Evolutionary conservation across 768 basidiomycete genomes (phyloP).

Genomic region (Leucocoprinus birnbaumii): DNA sequence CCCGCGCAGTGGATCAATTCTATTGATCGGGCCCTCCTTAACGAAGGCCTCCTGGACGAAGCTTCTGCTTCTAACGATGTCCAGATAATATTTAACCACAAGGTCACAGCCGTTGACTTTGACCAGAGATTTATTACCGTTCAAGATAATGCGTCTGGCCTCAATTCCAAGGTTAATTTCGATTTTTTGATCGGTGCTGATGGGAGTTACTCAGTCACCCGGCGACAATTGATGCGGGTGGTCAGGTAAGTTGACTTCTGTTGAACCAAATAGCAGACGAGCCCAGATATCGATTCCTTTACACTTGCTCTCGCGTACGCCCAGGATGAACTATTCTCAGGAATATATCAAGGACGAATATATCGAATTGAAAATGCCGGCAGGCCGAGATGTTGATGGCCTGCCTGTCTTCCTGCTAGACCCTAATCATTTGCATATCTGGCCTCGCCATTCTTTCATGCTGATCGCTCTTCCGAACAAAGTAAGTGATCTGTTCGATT

Average conservation of each 20-base stretch:
- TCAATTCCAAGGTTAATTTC: conserved; percentile 50
- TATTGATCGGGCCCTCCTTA: conserved; percentile 85
- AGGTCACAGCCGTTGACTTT: conserved; percentile 76
- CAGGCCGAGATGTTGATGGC: conserved; percentile 60
- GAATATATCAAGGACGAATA: conserved; percentile 96
- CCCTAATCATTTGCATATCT: conserved; percentile 96
- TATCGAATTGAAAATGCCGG: conserved; percentile 93
- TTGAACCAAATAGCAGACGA: not conserved
- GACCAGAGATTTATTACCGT: conserved; percentile 54
- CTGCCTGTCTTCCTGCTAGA: conserved; percentile 78
- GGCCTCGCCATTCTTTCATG: conserved; percentile 99
- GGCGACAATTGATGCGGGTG: conserved; percentile 94
- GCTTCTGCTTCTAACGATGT: conserved; percentile 62
- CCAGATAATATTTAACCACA: conserved; percentile 75
- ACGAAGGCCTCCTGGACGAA: conserved; percentile 80
- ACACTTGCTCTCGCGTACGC: conserved; percentile 13
- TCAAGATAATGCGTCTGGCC: conserved; percentile 40
- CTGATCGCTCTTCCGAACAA: conserved; percentile 97
- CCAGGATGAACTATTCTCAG: conserved; percentile 93
- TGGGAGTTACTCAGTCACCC: conserved; percentile 88
- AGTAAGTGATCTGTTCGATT: conserved; percentile 40
- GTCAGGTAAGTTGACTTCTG: conserved; percentile 56
- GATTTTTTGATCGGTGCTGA: conserved; percentile 91
- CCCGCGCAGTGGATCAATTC: conserved; percentile 83
- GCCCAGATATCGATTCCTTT: not conserved